Percentiles rank a stretch among this genome's conserved stretches.
These are phyloP conservation scores for Ottelia alismoides DNA, from an alignment of 106 monocot species.

Conservation along the genomic window DNA sequence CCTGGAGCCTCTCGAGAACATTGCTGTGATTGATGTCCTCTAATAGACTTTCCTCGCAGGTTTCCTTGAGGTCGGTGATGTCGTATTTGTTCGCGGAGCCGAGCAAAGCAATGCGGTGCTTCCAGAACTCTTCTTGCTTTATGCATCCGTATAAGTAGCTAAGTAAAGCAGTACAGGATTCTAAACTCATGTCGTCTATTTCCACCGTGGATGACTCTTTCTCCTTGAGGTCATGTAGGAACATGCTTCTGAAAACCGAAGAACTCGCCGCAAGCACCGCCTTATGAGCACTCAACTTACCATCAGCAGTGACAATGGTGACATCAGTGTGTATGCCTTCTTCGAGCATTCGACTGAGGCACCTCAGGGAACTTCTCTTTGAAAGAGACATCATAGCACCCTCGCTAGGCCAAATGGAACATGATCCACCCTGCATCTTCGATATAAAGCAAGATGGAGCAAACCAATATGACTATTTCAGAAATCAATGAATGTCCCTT, in stretches of 20 bases:
- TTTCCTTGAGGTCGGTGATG: conserved; percentile 54
- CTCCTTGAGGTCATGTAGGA: conserved; percentile 63
- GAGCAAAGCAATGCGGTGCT: conserved; percentile 52
- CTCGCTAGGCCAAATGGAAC: conserved; percentile 54
- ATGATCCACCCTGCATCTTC: conserved; percentile 31
- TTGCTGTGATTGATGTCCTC: conserved; percentile 68
- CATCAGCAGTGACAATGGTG: conserved; percentile 43
- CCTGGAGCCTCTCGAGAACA: conserved; percentile 75
- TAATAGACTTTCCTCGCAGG: conserved; percentile 79
- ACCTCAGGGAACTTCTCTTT: conserved; percentile 30
- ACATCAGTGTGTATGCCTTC: conserved; percentile 75
- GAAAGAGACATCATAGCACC: conserved; percentile 29
- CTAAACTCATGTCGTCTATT: conserved; percentile 64
- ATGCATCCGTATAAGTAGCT: conserved; percentile 73
- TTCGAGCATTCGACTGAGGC: conserved; percentile 75
- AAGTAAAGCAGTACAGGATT: conserved; percentile 54
- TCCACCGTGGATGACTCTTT: conserved; percentile 59
- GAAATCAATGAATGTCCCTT: not conserved
- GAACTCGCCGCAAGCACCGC: conserved; percentile 70
- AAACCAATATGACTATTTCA: not conserved
- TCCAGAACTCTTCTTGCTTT: conserved; percentile 66
- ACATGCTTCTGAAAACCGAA: conserved; percentile 86
- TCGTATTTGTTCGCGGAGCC: conserved; percentile 80
- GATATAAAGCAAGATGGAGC: not conserved
- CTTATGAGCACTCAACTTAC: conserved; percentile 64